Evolutionary conservation across 1,284 basidiomycete genomes (phyloP).

Genomic region (Heliocybe sulcata): DNA sequence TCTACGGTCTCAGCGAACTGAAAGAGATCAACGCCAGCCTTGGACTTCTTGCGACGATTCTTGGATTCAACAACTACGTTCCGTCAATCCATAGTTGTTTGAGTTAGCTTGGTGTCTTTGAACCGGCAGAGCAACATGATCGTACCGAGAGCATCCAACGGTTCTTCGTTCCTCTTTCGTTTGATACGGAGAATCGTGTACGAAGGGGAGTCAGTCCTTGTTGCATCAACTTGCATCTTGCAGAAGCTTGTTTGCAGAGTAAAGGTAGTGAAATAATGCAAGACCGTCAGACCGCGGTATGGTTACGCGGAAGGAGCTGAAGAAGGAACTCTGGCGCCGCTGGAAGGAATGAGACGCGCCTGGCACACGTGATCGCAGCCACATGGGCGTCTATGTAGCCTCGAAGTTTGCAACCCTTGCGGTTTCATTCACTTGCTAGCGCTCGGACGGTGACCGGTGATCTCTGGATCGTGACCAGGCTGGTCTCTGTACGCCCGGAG

Average conservation of each 20-base stretch:
- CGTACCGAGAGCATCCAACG: constrained; percentile 68
- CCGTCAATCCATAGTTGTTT: not conserved
- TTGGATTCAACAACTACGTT: constrained; percentile 57
- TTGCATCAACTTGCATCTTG: not conserved
- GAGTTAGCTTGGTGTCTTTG: not conserved
- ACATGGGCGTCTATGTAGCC: no score
- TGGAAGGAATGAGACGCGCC: no score
- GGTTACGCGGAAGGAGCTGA: no score
- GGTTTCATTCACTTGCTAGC: no score
- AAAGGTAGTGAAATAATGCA: not conserved
- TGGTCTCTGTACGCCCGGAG: no score
- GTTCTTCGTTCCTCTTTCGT: constrained; percentile 71
- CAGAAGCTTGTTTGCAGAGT: not conserved
- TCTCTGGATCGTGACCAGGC: no score
- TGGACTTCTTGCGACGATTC: constrained; percentile 51
- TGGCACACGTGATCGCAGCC: no score
- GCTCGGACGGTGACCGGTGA: no score
- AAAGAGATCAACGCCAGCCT: constrained; percentile 56
- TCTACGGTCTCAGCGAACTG: constrained; percentile 78
- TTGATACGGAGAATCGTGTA: constrained; percentile 74
- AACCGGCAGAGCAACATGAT: not conserved
- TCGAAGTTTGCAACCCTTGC: no score
- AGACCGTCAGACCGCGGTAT: no score
- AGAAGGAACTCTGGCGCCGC: no score
- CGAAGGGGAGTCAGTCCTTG: constrained; percentile 13